Conservation (phyloP, 1,284 basidiomycete genomes). For the Puccinia coronata region DNA sequence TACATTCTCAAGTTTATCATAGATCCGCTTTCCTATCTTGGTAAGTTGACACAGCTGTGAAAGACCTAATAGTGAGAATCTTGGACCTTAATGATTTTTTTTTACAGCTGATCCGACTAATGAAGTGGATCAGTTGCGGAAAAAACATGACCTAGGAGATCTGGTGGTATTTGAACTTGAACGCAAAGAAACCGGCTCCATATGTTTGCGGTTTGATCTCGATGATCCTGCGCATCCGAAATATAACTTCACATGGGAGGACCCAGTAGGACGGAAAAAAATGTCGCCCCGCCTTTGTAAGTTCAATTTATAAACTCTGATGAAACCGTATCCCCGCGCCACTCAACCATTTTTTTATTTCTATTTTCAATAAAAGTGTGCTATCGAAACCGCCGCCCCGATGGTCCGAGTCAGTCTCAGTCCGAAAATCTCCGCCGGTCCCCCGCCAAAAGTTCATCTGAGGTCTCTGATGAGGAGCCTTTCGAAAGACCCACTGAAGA, state of each 20-base stretch:
- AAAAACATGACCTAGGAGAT: neutral
- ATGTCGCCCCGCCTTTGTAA: neutral
- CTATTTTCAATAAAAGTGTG: too few species aligned
- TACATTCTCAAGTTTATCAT: neutral
- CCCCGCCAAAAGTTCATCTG: neutral
- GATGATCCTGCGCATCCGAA: neutral
- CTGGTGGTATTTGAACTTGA: neutral
- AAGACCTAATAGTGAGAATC: neutral
- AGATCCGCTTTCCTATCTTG: constrained; percentile 6
- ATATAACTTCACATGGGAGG: neutral
- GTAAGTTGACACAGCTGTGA: neutral
- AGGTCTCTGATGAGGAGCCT: too few species aligned
- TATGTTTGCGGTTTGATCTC: neutral
- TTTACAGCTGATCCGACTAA: constrained; percentile 14
- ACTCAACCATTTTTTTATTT: neutral
- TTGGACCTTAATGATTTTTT: neutral
- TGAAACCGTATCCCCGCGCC: neutral
- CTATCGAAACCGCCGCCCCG: neutral
- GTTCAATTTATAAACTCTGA: neutral
- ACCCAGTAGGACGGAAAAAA: neutral
- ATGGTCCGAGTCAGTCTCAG: too few species aligned
- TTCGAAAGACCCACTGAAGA: too few species aligned
- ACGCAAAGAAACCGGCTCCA: neutral
- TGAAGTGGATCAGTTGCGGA: neutral
- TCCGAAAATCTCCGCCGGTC: too few species aligned